Evolutionary conservation across 176 grass and related monocot genomes (phyloP).

Genomic region (Raddia guianensis): DNA sequence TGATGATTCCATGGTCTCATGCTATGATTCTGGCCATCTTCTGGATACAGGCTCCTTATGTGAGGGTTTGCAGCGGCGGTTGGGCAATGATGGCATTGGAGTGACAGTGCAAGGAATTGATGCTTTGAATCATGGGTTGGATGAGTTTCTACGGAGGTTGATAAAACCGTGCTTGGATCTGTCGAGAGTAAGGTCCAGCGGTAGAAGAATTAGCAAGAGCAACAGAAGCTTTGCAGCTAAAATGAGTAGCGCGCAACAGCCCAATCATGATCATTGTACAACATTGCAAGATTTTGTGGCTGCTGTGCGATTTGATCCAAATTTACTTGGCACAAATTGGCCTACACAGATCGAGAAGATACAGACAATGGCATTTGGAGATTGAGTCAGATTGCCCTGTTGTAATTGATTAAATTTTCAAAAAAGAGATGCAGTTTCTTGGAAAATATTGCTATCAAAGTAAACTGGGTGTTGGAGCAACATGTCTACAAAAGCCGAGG

Average conservation of each 20-base stretch:
- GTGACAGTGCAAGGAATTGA: conserved; percentile 46
- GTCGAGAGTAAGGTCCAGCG: conserved; percentile 46
- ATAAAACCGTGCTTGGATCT: conserved; percentile 69
- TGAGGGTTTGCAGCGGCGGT: conserved; percentile 42
- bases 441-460: conserved; percentile 26
- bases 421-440: neutral
- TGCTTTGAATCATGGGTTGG: conserved; percentile 63
- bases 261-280: conserved; percentile 29
- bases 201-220: conserved; percentile 37
- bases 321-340: conserved; percentile 65
- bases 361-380: conserved; percentile 33
- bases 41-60: conserved; percentile 50
- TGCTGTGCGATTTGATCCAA: conserved; percentile 57
- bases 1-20: conserved; percentile 28
- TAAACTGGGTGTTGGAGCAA: conserved; percentile 9
- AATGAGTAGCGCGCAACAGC: conserved; percentile 32
- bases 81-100: conserved; percentile 50
- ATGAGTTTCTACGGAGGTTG: conserved; percentile 67
- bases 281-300: conserved; percentile 56
- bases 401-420: conserved; percentile 6
- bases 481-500: neutral
- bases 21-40: conserved; percentile 51
- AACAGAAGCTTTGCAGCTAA: conserved; percentile 36
- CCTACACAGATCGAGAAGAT: conserved; percentile 64
- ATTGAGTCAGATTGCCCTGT: conserved; percentile 1